Evolutionary conservation across 805 yeast genomes (phyloP).

Genomic region (Metschnikowia lunata): DNA sequence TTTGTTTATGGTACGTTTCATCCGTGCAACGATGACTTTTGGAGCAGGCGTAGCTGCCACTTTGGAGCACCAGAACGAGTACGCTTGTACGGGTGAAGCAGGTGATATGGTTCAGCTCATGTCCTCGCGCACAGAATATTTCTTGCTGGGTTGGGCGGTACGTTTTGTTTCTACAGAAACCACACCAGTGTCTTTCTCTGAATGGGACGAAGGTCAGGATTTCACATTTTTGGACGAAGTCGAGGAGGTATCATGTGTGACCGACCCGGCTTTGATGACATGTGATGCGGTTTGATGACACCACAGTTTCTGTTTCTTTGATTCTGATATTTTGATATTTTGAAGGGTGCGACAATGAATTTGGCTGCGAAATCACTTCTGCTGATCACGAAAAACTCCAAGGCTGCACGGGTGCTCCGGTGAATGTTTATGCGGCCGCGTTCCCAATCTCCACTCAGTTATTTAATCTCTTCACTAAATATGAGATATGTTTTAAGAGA

Average conservation of each 20-base stretch:
- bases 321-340: too few relatives aligned
- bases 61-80: constrained; percentile 9
- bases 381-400: too few relatives aligned
- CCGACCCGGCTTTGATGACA: neutral
- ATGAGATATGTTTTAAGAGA: too few relatives aligned
- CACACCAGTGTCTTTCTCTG: neutral
- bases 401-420: too few relatives aligned
- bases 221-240: constrained; percentile 1
- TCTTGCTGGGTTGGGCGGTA: constrained; percentile 5
- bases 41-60: neutral
- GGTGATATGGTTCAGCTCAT: constrained; percentile 12
- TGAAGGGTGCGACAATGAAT: too few relatives aligned
- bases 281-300: neutral
- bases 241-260: constrained; percentile 9
- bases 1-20: neutral
- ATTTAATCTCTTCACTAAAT: too few relatives aligned
- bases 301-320: too few relatives aligned
- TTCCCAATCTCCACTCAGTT: too few relatives aligned
- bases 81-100: constrained; percentile 6
- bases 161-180: neutral
- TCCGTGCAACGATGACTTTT: constrained; percentile 1
- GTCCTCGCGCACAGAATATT: constrained; percentile 1
- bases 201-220: constrained; percentile 5
- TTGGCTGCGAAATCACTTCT: too few relatives aligned
- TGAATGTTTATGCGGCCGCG: too few relatives aligned